Conservation (phyloP, 169 alveolate species). For the Cryptosporidium baileyi region DNA sequence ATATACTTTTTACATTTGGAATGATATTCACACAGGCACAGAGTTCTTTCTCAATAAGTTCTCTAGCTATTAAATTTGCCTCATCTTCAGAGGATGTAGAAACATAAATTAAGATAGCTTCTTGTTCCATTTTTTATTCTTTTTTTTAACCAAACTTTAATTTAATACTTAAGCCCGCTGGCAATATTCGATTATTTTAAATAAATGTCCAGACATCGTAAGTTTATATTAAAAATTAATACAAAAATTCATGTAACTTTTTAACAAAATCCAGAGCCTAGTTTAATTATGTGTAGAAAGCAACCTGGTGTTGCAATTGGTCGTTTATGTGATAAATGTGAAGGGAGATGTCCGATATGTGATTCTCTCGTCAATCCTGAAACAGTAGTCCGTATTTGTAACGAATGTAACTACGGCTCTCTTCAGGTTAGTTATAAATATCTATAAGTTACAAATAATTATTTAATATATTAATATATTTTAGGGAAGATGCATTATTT, state of each 20-base stretch:
- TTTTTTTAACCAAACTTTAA: neutral
- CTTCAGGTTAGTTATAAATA: slow-evolving; percentile 79
- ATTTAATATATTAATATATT: neutral
- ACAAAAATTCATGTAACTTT: neutral
- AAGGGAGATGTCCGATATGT: slow-evolving; percentile 98
- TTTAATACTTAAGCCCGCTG: neutral
- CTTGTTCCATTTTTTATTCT: neutral
- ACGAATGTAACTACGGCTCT: slow-evolving; percentile 98
- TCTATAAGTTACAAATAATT: neutral
- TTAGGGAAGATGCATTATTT: slow-evolving; percentile 97
- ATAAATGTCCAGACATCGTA: slow-evolving; percentile 59
- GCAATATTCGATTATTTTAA: neutral
- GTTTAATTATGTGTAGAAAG: slow-evolving; percentile 97
- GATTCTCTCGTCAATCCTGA: slow-evolving; percentile 98
- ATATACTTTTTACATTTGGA: slow-evolving; percentile 40
- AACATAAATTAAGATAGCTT: slow-evolving; percentile 9
- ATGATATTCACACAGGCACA: slow-evolving; percentile 63
- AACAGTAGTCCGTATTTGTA: slow-evolving; percentile 96
- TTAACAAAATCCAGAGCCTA: slow-evolving; percentile 85
- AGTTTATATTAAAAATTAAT: neutral
- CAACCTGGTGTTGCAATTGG: slow-evolving; percentile 99
- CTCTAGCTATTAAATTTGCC: slow-evolving; percentile 21
- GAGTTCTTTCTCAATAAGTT: slow-evolving; percentile 22
- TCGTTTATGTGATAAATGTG: slow-evolving; percentile 97
- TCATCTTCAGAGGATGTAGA: slow-evolving; percentile 3